phyloP scores from a whole-genome alignment of 2,329 filamentous ascomycete genomes.

The Pleoardoris graminearum region DNA sequence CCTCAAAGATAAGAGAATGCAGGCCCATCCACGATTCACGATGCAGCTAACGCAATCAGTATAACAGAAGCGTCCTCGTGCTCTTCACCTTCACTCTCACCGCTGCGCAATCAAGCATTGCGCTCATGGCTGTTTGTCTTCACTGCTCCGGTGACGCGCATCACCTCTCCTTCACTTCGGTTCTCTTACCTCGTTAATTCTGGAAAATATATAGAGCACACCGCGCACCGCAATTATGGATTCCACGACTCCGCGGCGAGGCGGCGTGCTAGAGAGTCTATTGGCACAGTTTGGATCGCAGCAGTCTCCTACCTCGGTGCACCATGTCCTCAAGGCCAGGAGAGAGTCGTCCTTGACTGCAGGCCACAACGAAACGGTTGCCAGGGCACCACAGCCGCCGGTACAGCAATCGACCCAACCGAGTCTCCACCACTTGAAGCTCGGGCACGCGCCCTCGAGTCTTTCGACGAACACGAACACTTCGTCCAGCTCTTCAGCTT shows the following conservation, averaged over 20 bases:
- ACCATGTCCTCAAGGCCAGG: conserved; percentile 25
- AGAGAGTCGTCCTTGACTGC: conserved; percentile 13
- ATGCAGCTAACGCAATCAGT: no score
- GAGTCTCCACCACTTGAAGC: conserved; percentile 6
- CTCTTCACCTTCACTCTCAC: conserved; percentile 7
- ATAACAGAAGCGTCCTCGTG: background rate
- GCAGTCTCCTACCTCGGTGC: conserved; percentile 36
- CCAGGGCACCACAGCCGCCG: background rate
- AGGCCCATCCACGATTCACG: background rate
- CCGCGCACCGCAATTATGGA: conserved; percentile 21
- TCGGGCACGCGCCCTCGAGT: conserved; percentile 11
- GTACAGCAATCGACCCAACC: conserved; percentile 12
- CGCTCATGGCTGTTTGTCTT: conserved; percentile 3
- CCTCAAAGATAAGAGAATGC: background rate
- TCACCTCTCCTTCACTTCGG: conserved; percentile 2
- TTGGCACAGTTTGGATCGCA: conserved; percentile 37
- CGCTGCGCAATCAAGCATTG: background rate
- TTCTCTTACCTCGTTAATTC: background rate
- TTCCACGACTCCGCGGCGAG: conserved; percentile 27
- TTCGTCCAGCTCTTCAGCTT: background rate
- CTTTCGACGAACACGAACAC: background rate
- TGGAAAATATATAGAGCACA: background rate
- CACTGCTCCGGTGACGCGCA: conserved; percentile 1
- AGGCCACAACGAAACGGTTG: background rate
- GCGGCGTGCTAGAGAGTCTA: conserved; percentile 27